phyloP scores from a whole-genome alignment of 148 eudicot species.

The Gaultheria prostrata region DNA sequence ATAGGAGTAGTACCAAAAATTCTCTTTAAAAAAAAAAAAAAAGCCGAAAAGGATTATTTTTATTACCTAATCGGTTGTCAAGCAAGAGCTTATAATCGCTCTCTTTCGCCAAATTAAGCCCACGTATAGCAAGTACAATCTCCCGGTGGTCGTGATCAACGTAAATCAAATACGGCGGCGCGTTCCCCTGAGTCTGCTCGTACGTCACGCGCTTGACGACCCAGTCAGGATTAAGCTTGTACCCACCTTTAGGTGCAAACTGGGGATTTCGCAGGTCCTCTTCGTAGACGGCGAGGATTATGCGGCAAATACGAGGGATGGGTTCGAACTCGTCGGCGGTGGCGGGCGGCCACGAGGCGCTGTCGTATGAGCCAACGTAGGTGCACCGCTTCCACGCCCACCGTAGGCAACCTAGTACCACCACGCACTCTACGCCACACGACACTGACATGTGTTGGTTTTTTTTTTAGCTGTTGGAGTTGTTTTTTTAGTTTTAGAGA shows the following conservation, averaged over 20 bases:
- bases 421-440: slow-evolving; percentile 67
- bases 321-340: slow-evolving; percentile 70
- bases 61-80: slow-evolving; percentile 59
- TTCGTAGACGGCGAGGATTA: slow-evolving; percentile 77
- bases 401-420: slow-evolving; percentile 56
- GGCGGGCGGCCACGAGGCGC: slow-evolving; percentile 72
- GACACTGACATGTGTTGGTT: slow-evolving; percentile 41
- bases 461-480: background rate
- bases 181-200: slow-evolving; percentile 59
- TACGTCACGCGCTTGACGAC: slow-evolving; percentile 70
- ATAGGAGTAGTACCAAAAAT: background rate
- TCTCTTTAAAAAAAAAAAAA: background rate
- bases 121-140: slow-evolving; percentile 69
- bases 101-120: slow-evolving; percentile 63
- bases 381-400: slow-evolving; percentile 97
- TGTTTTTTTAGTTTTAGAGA: background rate
- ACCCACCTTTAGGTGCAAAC: slow-evolving; percentile 52
- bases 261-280: slow-evolving; percentile 60
- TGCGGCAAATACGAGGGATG: slow-evolving; percentile 69
- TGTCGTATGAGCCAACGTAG: slow-evolving; percentile 83
- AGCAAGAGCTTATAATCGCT: slow-evolving; percentile 70
- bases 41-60: background rate
- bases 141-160: slow-evolving; percentile 54
- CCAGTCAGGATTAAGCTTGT: slow-evolving; percentile 63
- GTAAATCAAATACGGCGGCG: slow-evolving; percentile 86